Evolutionary conservation across 2,329 filamentous ascomycete species (phyloP), one percentile per base, ranked within the genome.

Genomic region (Penicillium sp.): DNA sequence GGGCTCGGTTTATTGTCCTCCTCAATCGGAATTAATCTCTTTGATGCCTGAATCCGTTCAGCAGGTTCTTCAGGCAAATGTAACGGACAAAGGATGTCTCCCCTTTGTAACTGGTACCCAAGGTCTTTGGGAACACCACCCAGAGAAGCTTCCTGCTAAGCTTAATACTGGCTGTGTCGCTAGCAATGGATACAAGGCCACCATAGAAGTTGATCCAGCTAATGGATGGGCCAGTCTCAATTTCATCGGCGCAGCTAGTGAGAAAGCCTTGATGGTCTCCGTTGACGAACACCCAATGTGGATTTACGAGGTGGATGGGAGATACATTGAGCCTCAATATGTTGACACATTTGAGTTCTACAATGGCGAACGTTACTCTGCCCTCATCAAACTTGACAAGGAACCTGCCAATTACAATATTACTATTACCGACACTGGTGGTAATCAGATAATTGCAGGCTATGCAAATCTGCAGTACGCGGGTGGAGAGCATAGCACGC

Each of bases 401-500:
- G 64, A 63, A 1, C 62, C 74, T 0, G 79, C 79, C 0, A 70
- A 79, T 57, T 86, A 82, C 65, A 78, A 77, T 6, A 78, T 86
- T 30, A 82, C 84, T 2, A 72, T 81, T 42, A 77, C 79, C 24
- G 77, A 80, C 16, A 69, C 72, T 14, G 74, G 72, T 28, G 67
- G 75, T 2, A 77, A 79, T 11, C 85, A 87, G 64, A 75, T 85
- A 54, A 74, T 87, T 28, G 74, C 76, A 14, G 83, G 79, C 1
- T 74, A 77, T 18, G 83, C 80, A 1, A 71, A 77, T 8, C 67
- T 87, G 40, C 71, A 73, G 0, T 79, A 80, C 59, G 47, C 4
- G 7, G 53, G 57, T 24, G 59, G 64, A 18, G 64, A 66, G 8
- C 52, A 66, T 20, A 59, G 50, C 49, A 59, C 54, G 35, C 47